Evolutionary conservation across 495 filamentous ascomycete genomes (phyloP), one percentile per base, ranked within the genome.

Genomic region (Evernia prunastri): DNA sequence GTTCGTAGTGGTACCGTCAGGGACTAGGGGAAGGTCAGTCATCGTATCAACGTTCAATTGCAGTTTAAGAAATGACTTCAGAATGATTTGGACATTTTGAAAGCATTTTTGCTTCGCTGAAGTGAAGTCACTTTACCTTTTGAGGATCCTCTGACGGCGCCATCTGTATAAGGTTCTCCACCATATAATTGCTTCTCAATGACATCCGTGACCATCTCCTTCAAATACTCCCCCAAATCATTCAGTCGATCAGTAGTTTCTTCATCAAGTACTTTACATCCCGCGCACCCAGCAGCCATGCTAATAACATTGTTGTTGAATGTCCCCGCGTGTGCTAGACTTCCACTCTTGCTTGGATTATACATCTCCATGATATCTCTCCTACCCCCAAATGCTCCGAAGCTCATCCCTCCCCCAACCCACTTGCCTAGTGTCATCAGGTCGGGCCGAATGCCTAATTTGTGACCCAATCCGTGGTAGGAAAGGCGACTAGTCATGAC

Each of bases 231-330:
- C 25, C 76, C 74, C 10, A 72, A 63, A 11, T 36, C 56, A 56
- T 74, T 74, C 57, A 76, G 63, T 3, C 63, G 45, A 4, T 40
- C 47, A 29, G 68, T 59, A 8, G 68, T 64, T 15, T 72, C 56
- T n/a, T 66, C 64, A 13, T 70, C 68, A 63, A 77, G 63, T 10
- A 77, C 23, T 2, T 69, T 63, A 7, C 74, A 66, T 17, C 75
- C 84, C 10, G 72, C 72, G 60, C 73, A 75, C 8, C 83, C 86
- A 9, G 78, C 82, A 35, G 72, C 74, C 82, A 87, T 86, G 1
- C 79, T 78, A 17, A 88, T 68, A 2, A 80, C 78, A 65, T 88
- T 88, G 66, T 88, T 89, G 60, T 89, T 87, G 68, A 86, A 89
- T 0, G 86, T 89, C 0, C 86, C 86, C 0, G 84, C 81, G 63